Evolutionary conservation across 164 flowering plant species (phyloP).

Genomic region (Chimonanthus praecox): DNA sequence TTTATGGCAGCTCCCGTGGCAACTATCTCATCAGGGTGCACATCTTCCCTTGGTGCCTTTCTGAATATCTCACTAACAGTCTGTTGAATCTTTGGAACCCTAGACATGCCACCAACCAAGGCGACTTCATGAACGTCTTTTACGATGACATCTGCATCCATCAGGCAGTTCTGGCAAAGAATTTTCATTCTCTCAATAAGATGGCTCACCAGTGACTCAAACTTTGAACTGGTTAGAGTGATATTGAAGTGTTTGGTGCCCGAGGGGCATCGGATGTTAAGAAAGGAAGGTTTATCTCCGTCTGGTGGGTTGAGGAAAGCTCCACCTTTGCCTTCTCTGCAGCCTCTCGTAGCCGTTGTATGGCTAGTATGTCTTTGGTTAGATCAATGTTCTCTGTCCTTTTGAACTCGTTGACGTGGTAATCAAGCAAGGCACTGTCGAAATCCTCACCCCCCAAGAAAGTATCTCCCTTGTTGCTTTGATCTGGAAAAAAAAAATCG

Average conservation of each 20-base stretch:
- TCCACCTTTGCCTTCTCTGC: constrained; percentile 40
- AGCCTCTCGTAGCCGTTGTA: constrained; percentile 34
- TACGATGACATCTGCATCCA: constrained; percentile 25
- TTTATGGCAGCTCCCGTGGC: constrained; percentile 42
- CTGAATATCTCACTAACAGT: constrained; percentile 29
- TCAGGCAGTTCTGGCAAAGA: constrained; percentile 31
- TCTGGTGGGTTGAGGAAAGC: constrained; percentile 36
- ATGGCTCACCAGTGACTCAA: constrained; percentile 24
- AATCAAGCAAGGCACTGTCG: constrained; percentile 29
- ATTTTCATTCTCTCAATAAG: constrained; percentile 28
- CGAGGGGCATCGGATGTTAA: constrained; percentile 36
- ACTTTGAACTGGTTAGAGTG: constrained; percentile 31
- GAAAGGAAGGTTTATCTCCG: constrained; percentile 38
- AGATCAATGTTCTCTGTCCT: constrained; percentile 28
- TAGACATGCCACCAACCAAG: constrained; percentile 37
- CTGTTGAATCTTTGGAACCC: constrained; percentile 34
- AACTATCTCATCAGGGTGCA: constrained; percentile 43
- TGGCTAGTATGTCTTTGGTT: constrained; percentile 27
- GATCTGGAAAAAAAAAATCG: constrained; percentile 14
- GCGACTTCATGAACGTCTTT: constrained; percentile 33
- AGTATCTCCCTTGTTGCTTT: constrained; percentile 43
- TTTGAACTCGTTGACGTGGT: constrained; percentile 30
- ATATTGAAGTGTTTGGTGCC: constrained; percentile 38
- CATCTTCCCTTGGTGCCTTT: constrained; percentile 32
- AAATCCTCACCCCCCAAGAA: constrained; percentile 43